These are phyloP conservation scores for Xylaria sp. DNA, from an alignment of 2,329 filamentous ascomycete species.

Conservation along the genomic window DNA sequence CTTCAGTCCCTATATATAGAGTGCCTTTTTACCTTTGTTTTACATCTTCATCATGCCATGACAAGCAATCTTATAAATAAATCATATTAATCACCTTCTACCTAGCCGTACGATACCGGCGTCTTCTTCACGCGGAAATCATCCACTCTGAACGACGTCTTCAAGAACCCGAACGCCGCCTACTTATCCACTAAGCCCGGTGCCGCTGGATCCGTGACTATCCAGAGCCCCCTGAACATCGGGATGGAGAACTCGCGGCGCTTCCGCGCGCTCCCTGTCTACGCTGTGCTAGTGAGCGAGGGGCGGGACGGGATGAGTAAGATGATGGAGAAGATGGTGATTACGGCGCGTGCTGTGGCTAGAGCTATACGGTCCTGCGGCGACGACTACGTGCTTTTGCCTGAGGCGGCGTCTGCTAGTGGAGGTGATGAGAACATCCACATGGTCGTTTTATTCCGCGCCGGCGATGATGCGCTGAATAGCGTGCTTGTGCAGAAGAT, in stretches of 20 bases:
- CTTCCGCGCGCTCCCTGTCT: slow-evolving; percentile 89
- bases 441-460: slow-evolving; percentile 79
- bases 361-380: slow-evolving; percentile 65
- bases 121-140: slow-evolving; percentile 80
- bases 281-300: slow-evolving; percentile 77
- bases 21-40: too few species aligned
- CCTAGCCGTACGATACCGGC: slow-evolving; percentile 84
- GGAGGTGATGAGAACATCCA: slow-evolving; percentile 60
- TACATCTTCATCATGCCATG: too few species aligned
- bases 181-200: slow-evolving; percentile 66
- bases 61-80: not conserved
- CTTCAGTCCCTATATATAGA: too few species aligned
- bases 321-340: slow-evolving; percentile 75
- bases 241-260: slow-evolving; percentile 90
- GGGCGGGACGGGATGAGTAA: slow-evolving; percentile 70
- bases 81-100: slow-evolving; percentile 1
- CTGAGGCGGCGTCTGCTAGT: slow-evolving; percentile 37
- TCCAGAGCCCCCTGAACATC: slow-evolving; percentile 84
- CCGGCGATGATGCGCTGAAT: slow-evolving; percentile 70
- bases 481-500: slow-evolving; percentile 70
- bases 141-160: slow-evolving; percentile 65
- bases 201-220: slow-evolving; percentile 45
- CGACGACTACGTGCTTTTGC: slow-evolving; percentile 37
- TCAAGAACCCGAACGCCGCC: slow-evolving; percentile 83
- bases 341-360: slow-evolving; percentile 71